Base-by-base conservation (phyloP, 345 rosid species). In the Luvunga scandens region DNA sequence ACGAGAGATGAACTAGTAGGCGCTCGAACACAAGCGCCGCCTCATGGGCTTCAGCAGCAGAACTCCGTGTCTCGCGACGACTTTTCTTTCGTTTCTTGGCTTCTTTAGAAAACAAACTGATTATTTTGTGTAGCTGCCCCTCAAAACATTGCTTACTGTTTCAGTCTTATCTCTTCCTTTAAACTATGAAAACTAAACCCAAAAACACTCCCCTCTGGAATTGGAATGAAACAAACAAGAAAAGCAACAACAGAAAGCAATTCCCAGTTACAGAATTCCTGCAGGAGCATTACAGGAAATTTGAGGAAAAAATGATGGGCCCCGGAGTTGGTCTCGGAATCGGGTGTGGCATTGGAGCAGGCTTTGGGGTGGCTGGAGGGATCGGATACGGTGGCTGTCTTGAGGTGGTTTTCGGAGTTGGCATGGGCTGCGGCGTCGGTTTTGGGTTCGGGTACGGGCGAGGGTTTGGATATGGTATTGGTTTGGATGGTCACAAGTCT, bases 381-480 rank as follows among this genome's bases (percentile, higher is more conserved):
- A 27, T 81, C 30, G 91, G 91, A 9, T 82, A 71, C 13, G 85
- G 86, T 2, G 85, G 84, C 60, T 84, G 73, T 61, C 33, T 81
- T 4, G 82, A 72, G 59, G 42, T 82, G 19, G 88, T 79, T 24
- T 77, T 80, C 36, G 88, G 88, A 30, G 76, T 81, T n/a, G 91
- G 90, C 1, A 39, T 81, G 79, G 90, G 91, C 7, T 89, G 91
- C 28, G 90, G 91, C 8, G 66, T 84, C 13, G 90, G 91, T 4
- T 31, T 82, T 14, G 88, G 88, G 5, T 61, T 89, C 34, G 90
- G 87, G 33, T 89, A 84, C 36, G 91, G 90, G 33, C 70, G 64
- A n/a, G 91, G 91, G 2, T 14, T 85, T 30, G 91, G 90, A 2
- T 71, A 81, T 30, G 91, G 87, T 19, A 48, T 70, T 14, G 75